phyloP scores from a whole-genome alignment of 352 stramenopile species.

The Plasmopara muralis region DNA sequence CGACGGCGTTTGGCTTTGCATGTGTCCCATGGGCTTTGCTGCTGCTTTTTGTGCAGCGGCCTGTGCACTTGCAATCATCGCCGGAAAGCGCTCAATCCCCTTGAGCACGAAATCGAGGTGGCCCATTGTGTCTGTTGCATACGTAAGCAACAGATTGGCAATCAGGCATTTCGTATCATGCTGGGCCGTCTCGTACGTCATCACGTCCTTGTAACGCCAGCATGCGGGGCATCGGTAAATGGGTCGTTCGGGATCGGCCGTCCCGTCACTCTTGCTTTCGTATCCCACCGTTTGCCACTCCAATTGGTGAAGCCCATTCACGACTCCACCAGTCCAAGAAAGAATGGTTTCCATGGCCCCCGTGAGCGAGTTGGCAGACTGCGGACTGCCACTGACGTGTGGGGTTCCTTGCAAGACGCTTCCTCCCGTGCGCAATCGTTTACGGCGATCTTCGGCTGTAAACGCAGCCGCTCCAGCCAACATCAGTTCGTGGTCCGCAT shows the following conservation, averaged over 20 bases:
- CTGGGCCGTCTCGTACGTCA: slow-evolving; percentile 78
- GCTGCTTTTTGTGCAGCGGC: slow-evolving; percentile 36
- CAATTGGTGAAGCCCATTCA: slow-evolving; percentile 69
- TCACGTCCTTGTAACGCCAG: slow-evolving; percentile 80
- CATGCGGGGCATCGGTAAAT: slow-evolving; percentile 81
- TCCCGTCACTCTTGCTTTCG: slow-evolving; percentile 66
- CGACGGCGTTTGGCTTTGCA: slow-evolving; percentile 21
- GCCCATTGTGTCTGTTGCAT: slow-evolving; percentile 71
- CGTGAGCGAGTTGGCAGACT: slow-evolving; percentile 39
- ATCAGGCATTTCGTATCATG: slow-evolving; percentile 83
- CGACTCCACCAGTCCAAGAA: slow-evolving; percentile 60
- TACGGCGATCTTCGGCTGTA: slow-evolving; percentile 56
- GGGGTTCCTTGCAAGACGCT: slow-evolving; percentile 24
- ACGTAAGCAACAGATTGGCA: slow-evolving; percentile 72
- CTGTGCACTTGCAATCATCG: slow-evolving; percentile 48
- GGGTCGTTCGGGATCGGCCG: slow-evolving; percentile 56
- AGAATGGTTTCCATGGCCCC: slow-evolving; percentile 71
- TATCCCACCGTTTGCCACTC: slow-evolving; percentile 80
- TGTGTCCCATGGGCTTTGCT: slow-evolving; percentile 36
- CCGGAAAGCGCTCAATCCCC: slow-evolving; percentile 61
- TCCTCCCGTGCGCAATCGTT: slow-evolving; percentile 49
- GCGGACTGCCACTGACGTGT: slow-evolving; percentile 21
- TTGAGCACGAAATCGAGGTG: slow-evolving; percentile 77
- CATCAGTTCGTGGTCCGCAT: slow-evolving; percentile 55
- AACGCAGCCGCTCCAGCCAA: slow-evolving; percentile 35